Percentiles rank a stretch among this genome's conserved stretches.
Evolutionary conservation across 1,284 basidiomycete species (phyloP).

Genomic region (Trametes hirsuta): DNA sequence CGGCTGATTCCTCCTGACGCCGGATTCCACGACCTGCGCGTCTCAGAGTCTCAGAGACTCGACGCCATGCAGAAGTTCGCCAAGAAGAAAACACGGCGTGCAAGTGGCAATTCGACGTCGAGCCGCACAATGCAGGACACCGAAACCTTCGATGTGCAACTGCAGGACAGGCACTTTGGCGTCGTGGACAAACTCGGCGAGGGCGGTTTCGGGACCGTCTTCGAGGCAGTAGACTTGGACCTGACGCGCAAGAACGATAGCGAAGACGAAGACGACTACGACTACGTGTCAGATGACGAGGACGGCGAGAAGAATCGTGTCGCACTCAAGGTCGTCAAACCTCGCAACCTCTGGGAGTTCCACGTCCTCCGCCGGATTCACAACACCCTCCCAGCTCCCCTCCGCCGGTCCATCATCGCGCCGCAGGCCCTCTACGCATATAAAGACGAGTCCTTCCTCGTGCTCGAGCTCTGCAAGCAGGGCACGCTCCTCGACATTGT

Average conservation of each 20-base stretch:
- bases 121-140: slow-evolving; percentile 44
- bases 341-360: slow-evolving; percentile 93
- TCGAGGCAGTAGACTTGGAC: slow-evolving; percentile 75
- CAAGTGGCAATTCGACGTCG: slow-evolving; percentile 48
- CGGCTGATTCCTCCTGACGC: slow-evolving; percentile 67
- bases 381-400: slow-evolving; percentile 55
- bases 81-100: slow-evolving; percentile 53
- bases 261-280: slow-evolving; percentile 56
- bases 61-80: slow-evolving; percentile 70
- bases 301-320: slow-evolving; percentile 66
- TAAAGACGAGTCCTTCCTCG: slow-evolving; percentile 88
- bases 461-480: slow-evolving; percentile 89
- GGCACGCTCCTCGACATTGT: slow-evolving; percentile 94
- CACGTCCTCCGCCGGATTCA: slow-evolving; percentile 84
- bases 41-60: slow-evolving; percentile 59
- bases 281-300: slow-evolving; percentile 61
- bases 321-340: slow-evolving; percentile 93
- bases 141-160: slow-evolving; percentile 47
- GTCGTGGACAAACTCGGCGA: slow-evolving; percentile 92
- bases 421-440: slow-evolving; percentile 82
- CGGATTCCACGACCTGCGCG: slow-evolving; percentile 68
- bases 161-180: slow-evolving; percentile 67
- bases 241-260: slow-evolving; percentile 28
- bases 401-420: slow-evolving; percentile 70
- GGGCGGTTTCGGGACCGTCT: slow-evolving; percentile 96